Evolutionary conservation across 805 yeast species (phyloP).

Genomic region (Candida glaebosa): DNA sequence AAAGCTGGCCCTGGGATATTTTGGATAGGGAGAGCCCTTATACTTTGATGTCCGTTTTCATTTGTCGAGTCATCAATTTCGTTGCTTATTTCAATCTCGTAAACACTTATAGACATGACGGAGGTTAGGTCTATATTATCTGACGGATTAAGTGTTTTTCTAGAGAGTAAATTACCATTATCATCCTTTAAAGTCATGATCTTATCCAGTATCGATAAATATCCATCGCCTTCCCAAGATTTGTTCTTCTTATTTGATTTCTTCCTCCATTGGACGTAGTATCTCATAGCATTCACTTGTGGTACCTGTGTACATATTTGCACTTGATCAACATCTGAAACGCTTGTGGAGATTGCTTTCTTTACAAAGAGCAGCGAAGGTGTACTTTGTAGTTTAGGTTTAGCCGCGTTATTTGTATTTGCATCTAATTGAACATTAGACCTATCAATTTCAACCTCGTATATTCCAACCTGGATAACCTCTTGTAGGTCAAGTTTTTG

Average conservation of each 20-base stretch:
- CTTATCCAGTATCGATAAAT: conserved; percentile 32
- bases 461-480: conserved; percentile 49
- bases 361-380: background rate
- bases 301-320: no score
- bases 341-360: no score
- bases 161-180: conserved; percentile 18
- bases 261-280: conserved; percentile 64
- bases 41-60: no score
- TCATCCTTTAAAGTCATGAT: conserved; percentile 25
- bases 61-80: no score
- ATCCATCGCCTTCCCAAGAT: conserved; percentile 94
- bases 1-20: no score
- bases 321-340: no score
- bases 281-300: conserved; percentile 6
- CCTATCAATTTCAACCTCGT: conserved; percentile 62
- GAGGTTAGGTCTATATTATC: conserved; percentile 6
- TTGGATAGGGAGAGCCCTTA: no score
- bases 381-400: conserved; percentile 4
- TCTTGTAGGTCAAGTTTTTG: conserved; percentile 4
- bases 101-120: conserved; percentile 49
- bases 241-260: conserved; percentile 74
- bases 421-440: no score
- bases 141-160: conserved; percentile 11
- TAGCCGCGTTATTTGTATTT: no score
- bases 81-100: conserved; percentile 53